Evolutionary conservation across 2,329 filamentous ascomycete species (phyloP), one percentile per base, ranked within the genome.

Genomic region (Colletotrichum paranaense): DNA sequence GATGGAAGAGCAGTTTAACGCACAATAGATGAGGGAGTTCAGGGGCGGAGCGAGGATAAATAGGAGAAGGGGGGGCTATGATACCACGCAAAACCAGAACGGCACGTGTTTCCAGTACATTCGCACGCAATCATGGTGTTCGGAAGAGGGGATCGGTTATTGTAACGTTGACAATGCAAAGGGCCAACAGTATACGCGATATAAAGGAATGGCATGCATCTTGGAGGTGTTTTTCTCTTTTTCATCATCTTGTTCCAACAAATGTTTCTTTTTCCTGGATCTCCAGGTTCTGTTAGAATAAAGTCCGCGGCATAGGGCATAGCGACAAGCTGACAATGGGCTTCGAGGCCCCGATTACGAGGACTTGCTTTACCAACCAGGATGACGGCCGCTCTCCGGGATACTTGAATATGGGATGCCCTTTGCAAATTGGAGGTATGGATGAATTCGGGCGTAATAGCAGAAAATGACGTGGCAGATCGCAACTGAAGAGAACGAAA

Each of bases 1-100:
- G 69, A 78, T 81, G 73, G 83, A 83, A 42, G 79, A 80, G 60
- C 81, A 83, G 64, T 79, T 80, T 76, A 81, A 82, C 76, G 82
- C 81, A 73, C 82, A 86, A 82, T 74, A 74, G 62, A 72, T 32
- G n/a, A 53, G 28, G 57, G 68, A n/a, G 72, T 30, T 32, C 65
- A 4, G 46, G 35, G 35, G 46, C 16, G 53, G 53, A 59, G 62
- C 68, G 59, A 58, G 68, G 58, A 67, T 46, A 64, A 68, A 68
- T 68, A 62, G 62, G 72, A 58, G 69, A 28, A 52, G 35, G 63
- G 62, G 62, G 63, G 72, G 67, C 64, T 67, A 75, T 71, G 74
- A 76, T 76, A 76, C 74, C 74, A 76, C 73, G 74, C 69, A 72
- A 73, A 71, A 68, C 65, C 69, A 67, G 58, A 49, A 75, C 49